Evolutionary conservation across 1,284 basidiomycete genomes (phyloP).

Genomic region (Trametes polyzona): DNA sequence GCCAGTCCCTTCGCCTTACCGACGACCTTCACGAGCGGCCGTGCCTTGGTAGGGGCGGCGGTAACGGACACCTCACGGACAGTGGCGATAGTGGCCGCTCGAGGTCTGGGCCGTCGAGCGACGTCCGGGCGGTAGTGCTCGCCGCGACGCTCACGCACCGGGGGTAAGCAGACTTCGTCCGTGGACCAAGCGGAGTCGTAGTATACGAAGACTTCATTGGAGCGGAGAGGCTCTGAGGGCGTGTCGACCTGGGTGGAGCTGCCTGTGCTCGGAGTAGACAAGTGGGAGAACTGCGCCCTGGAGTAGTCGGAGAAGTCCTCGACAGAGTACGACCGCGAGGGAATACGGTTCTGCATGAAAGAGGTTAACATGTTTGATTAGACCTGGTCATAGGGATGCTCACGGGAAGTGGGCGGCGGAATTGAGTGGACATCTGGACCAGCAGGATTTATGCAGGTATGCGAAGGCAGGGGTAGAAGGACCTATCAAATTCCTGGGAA

Average conservation of each 20-base stretch:
- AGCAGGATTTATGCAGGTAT: too few relatives aligned
- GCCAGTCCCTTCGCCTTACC: conserved; percentile 21
- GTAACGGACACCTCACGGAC: background rate
- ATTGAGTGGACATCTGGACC: background rate
- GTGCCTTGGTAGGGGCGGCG: background rate
- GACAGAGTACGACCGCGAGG: background rate
- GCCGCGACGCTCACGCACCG: background rate
- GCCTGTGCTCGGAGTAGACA: background rate
- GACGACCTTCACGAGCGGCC: conserved; percentile 8
- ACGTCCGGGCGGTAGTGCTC: background rate
- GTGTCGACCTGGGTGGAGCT: background rate
- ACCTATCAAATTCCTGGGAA: too few relatives aligned
- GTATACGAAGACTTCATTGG: conserved; percentile 1
- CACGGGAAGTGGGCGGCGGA: background rate
- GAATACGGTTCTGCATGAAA: background rate
- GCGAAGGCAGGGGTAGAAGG: too few relatives aligned
- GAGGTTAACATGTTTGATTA: background rate
- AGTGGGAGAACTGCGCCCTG: background rate
- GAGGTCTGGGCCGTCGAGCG: background rate
- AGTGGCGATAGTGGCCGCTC: background rate
- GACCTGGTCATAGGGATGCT: background rate
- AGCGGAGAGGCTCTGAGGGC: background rate
- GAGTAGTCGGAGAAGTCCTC: background rate
- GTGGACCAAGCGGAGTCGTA: conserved; percentile 5
- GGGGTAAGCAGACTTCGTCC: conserved; percentile 1